Evolutionary conservation across 163 green algal genomes (phyloP), one percentile per base, ranked within the genome.

Genomic region (Smithsoniella earleae): DNA sequence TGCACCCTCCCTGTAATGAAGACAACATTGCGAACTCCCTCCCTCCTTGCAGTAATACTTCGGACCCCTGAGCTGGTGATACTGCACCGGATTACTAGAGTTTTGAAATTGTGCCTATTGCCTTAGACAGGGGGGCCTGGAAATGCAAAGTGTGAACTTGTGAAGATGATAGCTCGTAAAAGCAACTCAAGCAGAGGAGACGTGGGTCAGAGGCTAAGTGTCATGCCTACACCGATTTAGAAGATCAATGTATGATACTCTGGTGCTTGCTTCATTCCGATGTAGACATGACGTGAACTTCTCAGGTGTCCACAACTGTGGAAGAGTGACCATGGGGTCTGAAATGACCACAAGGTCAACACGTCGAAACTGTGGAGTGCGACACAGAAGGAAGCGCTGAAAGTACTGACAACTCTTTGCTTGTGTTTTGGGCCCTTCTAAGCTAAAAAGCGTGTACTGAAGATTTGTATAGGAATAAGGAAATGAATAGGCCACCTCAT

Each of bases 1-100:
- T 83, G 79, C 33, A 83, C 79, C 31, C 79, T 22, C 13, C 73
- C 76, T 36, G 75, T 81, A 55, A 83, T 55, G 40, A 81, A 74
- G 2, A 80, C 45, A 10, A 78, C 38, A 52, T 79, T 69, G 16
- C 58, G 58, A 20, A 69, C 58, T 36, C 58, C 58, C 3, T 69
- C 58, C 43, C 34, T 30, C 25, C 5, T 16, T 3, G 25, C 25
- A 10, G 31, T 36, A 13, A 69, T 69, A 18, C 28, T 69, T 30
- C 58, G 58, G 30, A 43, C 27, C 16, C 58, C 58, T 28, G 58
- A 43, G 25, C 16, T 69, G 38, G 58, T 43, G 58, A 43, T 43
- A 31, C 58, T 69, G 58, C 58, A 69, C n/a, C n/a, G n/a, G n/a
- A n/a, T n/a, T n/a, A n/a, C n/a, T n/a, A n/a, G n/a, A n/a, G n/a